phyloP scores from a whole-genome alignment of 1,139 yeast genomes.

The Hyphopichia wangnamkhiaoensis region DNA sequence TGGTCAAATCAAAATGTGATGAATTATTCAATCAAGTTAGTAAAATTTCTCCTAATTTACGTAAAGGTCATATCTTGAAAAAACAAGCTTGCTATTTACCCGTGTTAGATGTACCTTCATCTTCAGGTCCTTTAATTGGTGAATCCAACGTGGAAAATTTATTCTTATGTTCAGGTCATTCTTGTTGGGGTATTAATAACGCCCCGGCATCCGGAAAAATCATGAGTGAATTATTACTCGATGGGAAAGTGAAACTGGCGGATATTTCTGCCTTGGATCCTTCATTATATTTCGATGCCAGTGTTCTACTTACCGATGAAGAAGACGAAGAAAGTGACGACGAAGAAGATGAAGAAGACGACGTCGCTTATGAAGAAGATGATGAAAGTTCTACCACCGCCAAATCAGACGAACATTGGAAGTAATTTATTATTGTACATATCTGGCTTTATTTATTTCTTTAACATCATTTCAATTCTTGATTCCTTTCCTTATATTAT shows the following conservation, averaged over 20 bases:
- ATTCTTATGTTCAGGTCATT: constrained; percentile 87
- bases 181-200: constrained; percentile 98
- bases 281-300: constrained; percentile 79
- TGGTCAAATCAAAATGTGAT: constrained; percentile 84
- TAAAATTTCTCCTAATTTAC: constrained; percentile 68
- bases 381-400: no score
- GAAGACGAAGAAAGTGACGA: constrained; percentile 25
- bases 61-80: constrained; percentile 73
- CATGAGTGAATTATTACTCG: constrained; percentile 82
- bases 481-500: no score
- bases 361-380: constrained; percentile 15
- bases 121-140: constrained; percentile 92
- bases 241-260: constrained; percentile 80
- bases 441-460: no score
- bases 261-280: constrained; percentile 84
- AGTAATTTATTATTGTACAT: no score
- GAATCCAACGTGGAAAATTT: constrained; percentile 83
- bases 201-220: constrained; percentile 96
- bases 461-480: no score
- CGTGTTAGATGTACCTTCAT: constrained; percentile 86
- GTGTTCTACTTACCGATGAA: constrained; percentile 47
- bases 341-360: constrained; percentile 18
- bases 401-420: no score
- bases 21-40: constrained; percentile 83
- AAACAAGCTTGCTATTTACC: constrained; percentile 97